These are phyloP conservation scores for Tephrocybe sp. DNA, from an alignment of 768 basidiomycete genomes.

Conservation along the genomic window DNA sequence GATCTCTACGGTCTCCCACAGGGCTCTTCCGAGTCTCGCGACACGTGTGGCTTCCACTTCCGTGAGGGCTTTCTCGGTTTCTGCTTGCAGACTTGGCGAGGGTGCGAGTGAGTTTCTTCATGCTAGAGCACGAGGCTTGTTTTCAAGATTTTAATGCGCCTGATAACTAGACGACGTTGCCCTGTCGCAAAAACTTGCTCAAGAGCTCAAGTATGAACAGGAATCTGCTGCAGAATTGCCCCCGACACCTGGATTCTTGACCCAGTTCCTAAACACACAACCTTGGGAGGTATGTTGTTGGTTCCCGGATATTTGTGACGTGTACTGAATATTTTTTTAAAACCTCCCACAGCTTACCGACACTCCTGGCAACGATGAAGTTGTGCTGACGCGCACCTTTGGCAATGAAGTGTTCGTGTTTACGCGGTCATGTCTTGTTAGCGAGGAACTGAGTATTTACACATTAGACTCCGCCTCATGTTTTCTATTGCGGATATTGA, in stretches of 20 bases:
- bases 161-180: slow-evolving; percentile 59
- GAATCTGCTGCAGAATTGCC: slow-evolving; percentile 42
- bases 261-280: slow-evolving; percentile 66
- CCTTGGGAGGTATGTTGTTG: slow-evolving; percentile 70
- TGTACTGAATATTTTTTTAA: not conserved
- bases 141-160: not conserved
- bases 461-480: slow-evolving; percentile 75
- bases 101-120: slow-evolving; percentile 38
- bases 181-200: slow-evolving; percentile 69
- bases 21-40: slow-evolving; percentile 26
- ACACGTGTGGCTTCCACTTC: slow-evolving; percentile 20
- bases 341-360: slow-evolving; percentile 64
- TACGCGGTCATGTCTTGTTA: not conserved
- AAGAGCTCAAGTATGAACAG: slow-evolving; percentile 86
- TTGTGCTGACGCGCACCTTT: slow-evolving; percentile 77
- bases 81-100: slow-evolving; percentile 39
- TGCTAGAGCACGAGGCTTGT: not conserved
- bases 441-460: not conserved
- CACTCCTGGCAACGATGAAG: slow-evolving; percentile 71
- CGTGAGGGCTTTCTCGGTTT: slow-evolving; percentile 43
- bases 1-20: slow-evolving; percentile 24
- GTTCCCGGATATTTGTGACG: too few relatives aligned
- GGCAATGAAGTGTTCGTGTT: slow-evolving; percentile 82
- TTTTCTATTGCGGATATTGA: slow-evolving; percentile 93
- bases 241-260: slow-evolving; percentile 70